Evolutionary conservation across 257 asterid species (phyloP).

Genomic region (Lantana camara): DNA sequence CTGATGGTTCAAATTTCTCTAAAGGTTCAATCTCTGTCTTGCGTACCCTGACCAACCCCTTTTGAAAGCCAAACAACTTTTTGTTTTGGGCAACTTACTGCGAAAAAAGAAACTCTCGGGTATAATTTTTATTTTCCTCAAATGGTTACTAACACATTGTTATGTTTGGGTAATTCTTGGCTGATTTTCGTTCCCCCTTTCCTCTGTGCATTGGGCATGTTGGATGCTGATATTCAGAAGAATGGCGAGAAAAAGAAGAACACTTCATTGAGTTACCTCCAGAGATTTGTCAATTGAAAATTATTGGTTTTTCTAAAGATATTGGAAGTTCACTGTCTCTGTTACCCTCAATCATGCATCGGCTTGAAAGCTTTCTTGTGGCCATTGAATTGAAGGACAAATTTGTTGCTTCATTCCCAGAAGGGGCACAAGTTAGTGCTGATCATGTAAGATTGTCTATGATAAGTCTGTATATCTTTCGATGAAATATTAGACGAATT

Average conservation of each 20-base stretch:
- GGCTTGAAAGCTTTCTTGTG: constrained; percentile 87
- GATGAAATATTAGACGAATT: constrained; percentile 3
- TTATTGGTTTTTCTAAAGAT: constrained; percentile 93
- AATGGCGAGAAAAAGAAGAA: constrained; percentile 80
- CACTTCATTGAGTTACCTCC: constrained; percentile 93
- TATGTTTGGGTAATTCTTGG: constrained; percentile 7
- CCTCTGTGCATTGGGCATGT: constrained; percentile 18
- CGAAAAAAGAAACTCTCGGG: constrained; percentile 84
- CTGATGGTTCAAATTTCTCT: constrained; percentile 36
- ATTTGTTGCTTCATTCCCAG: constrained; percentile 77
- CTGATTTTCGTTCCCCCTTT: neutral
- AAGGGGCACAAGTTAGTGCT: constrained; percentile 71
- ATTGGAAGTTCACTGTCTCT: constrained; percentile 92
- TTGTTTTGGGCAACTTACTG: constrained; percentile 79
- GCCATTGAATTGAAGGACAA: constrained; percentile 78
- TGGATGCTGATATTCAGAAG: constrained; percentile 38
- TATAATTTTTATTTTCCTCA: constrained; percentile 31
- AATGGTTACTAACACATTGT: neutral
- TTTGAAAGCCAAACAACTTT: constrained; percentile 85
- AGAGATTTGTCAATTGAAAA: constrained; percentile 89
- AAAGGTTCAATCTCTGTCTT: constrained; percentile 63
- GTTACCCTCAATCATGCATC: constrained; percentile 91
- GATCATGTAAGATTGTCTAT: constrained; percentile 55
- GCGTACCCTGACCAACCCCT: constrained; percentile 85
- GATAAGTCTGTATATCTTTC: constrained; percentile 18